Conservation (phyloP, 768 basidiomycete species). For the Trichaptum fuscoviolaceum region DNA sequence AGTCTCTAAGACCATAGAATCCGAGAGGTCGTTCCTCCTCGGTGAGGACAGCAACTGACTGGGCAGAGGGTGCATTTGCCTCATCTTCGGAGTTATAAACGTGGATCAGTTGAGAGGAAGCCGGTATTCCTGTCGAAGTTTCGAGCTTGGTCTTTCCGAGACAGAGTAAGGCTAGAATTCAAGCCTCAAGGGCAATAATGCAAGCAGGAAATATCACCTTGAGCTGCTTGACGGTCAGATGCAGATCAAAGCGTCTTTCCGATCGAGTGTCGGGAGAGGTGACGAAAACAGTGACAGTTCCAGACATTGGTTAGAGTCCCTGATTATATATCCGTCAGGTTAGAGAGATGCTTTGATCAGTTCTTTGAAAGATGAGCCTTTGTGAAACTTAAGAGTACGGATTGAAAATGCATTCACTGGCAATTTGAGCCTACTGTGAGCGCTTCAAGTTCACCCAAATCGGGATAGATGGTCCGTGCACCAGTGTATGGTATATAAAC, state of each 20-base stretch:
- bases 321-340: background rate
- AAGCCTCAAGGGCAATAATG: background rate
- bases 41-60: conserved; percentile 47
- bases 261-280: conserved; percentile 85
- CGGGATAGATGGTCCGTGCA: conserved; percentile 2
- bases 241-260: conserved; percentile 78
- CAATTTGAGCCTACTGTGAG: too few relatives aligned
- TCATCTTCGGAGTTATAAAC: conserved; percentile 57
- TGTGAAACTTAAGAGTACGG: too few relatives aligned
- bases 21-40: conserved; percentile 68
- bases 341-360: too few relatives aligned
- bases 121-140: conserved; percentile 85
- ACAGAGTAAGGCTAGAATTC: conserved; percentile 13
- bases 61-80: conserved; percentile 17
- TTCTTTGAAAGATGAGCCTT: background rate
- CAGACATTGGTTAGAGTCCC: conserved; percentile 28
- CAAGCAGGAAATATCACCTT: conserved; percentile 49
- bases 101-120: conserved; percentile 61
- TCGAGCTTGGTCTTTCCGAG: conserved; percentile 55
- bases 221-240: conserved; percentile 68
- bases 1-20: conserved; percentile 68
- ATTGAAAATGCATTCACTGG: too few relatives aligned
- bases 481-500: background rate
- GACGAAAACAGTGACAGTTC: conserved; percentile 65
- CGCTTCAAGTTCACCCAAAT: too few relatives aligned